A percentile compares a stretch with the other conserved stretches of the same genome.
phyloP scores from a whole-genome alignment of 345 rosid species.

The Chamaenerion angustifolium region DNA sequence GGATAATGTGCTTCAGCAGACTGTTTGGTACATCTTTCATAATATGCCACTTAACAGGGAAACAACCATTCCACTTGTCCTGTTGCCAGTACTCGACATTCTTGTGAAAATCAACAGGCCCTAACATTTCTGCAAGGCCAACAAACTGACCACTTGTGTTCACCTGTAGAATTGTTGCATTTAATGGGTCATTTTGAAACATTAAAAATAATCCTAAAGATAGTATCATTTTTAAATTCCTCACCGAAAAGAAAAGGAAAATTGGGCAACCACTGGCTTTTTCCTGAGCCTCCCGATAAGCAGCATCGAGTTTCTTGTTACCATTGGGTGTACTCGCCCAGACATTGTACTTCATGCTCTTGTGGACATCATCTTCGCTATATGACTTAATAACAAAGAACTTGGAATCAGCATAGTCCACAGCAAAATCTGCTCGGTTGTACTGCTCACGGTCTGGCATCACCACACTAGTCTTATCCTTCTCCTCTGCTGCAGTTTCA shows the following conservation, averaged over 20 bases:
- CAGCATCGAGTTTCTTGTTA: constrained; percentile 71
- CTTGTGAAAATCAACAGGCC: constrained; percentile 70
- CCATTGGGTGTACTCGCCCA: constrained; percentile 87
- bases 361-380: constrained; percentile 81
- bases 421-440: constrained; percentile 27
- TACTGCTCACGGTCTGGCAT: constrained; percentile 14
- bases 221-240: not conserved
- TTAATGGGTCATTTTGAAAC: not conserved
- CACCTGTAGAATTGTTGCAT: constrained; percentile 25
- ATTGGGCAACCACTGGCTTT: constrained; percentile 36
- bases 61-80: constrained; percentile 81
- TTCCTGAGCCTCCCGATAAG: constrained; percentile 54
- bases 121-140: constrained; percentile 84
- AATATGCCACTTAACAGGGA: constrained; percentile 69
- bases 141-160: constrained; percentile 75
- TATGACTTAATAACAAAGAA: constrained; percentile 78
- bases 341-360: constrained; percentile 70
- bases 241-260: constrained; percentile 65
- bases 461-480: constrained; percentile 10
- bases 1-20: constrained; percentile 60
- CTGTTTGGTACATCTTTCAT: constrained; percentile 75
- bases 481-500: constrained; percentile 13
- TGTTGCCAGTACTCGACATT: constrained; percentile 77
- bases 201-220: not conserved
- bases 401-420: constrained; percentile 41